Base-by-base conservation (phyloP, 169 alveolate genomes). In the Cryptosporidium sp. region DNA sequence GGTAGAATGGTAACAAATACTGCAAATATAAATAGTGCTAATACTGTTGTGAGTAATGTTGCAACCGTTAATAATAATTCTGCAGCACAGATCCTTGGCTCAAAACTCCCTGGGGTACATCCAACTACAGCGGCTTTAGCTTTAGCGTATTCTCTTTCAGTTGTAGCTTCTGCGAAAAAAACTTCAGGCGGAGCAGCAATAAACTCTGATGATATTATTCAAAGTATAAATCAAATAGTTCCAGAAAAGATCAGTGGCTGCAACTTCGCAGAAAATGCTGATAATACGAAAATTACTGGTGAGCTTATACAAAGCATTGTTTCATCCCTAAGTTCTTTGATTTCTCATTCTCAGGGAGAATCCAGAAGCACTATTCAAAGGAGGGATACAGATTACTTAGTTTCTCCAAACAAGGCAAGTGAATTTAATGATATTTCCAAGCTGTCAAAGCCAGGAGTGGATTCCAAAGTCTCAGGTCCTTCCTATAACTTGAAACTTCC, bases 91-190 rank as follows among this genome's bases (percentile, higher is more conserved):
- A 80, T 59, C 16, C 51, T 80, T 37, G 75, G 75, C 1, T 23
- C 89, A 39, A 80, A 80, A 18, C 39, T 80, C 16, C 89, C 89
- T 37, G 89, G 89, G 6, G 89, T 80, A 7, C 89, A 37, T 62
- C 89, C 89, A 29, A 37, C 89, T 10, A 80, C 74, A 29, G 89
- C 89, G 18, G 89, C 89, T n/a, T 65, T 80, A 26, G 89, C 89
- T 41, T 31, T 80, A 14, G 89, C 89, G 26, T 80, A 80, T 45
- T 80, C 80, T 26, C 75, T 80, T 6, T 80, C 74, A 16, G 80
- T 80, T 5, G 89, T 80, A 9, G 75, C 89, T 29, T 62, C 89
- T 37, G 35, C 29, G 1, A 55, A 55, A 21, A 55, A n/a, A 14
- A 50, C 41, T 26, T 45, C 69, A 4, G 21, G 50, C 9, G 51